Evolutionary conservation across 2,329 filamentous ascomycete species (phyloP).

Genomic region (Purpureocillium takamizusanense): DNA sequence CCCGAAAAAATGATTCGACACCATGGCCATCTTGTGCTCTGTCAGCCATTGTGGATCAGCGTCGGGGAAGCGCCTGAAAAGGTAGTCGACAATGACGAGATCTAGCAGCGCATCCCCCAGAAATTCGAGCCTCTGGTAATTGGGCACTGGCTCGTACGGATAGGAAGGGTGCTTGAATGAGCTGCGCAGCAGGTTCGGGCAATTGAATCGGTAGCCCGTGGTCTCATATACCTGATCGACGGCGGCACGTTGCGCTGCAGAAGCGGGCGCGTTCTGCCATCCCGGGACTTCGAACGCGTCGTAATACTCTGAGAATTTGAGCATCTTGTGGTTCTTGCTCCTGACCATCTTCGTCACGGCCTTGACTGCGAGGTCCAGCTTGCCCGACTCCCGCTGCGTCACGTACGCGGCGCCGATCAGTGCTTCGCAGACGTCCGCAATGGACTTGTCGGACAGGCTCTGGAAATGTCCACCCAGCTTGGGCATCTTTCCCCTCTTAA

Average conservation of each 20-base stretch:
- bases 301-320: slow-evolving; percentile 64
- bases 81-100: slow-evolving; percentile 72
- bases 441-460: slow-evolving; percentile 72
- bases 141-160: slow-evolving; percentile 71
- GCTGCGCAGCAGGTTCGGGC: slow-evolving; percentile 68
- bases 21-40: slow-evolving; percentile 99
- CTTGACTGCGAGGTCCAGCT: slow-evolving; percentile 49
- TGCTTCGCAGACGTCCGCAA: slow-evolving; percentile 91
- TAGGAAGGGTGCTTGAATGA: slow-evolving; percentile 87
- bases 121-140: slow-evolving; percentile 88
- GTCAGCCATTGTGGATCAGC: slow-evolving; percentile 95
- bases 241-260: slow-evolving; percentile 60
- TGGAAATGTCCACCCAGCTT: slow-evolving; percentile 40
- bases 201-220: slow-evolving; percentile 56
- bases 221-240: slow-evolving; percentile 53
- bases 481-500: slow-evolving; percentile 62
- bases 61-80: slow-evolving; percentile 67
- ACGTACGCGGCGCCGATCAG: slow-evolving; percentile 79
- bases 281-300: slow-evolving; percentile 56
- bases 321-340: slow-evolving; percentile 60
- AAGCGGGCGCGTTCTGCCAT: slow-evolving; percentile 57
- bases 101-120: slow-evolving; percentile 84
- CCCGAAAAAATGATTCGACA: slow-evolving; percentile 88
- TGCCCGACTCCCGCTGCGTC: slow-evolving; percentile 25
- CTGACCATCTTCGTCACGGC: slow-evolving; percentile 63